These are phyloP conservation scores for Globisporangium polare DNA, from an alignment of 352 stramenopile species.

Conservation along the genomic window DNA sequence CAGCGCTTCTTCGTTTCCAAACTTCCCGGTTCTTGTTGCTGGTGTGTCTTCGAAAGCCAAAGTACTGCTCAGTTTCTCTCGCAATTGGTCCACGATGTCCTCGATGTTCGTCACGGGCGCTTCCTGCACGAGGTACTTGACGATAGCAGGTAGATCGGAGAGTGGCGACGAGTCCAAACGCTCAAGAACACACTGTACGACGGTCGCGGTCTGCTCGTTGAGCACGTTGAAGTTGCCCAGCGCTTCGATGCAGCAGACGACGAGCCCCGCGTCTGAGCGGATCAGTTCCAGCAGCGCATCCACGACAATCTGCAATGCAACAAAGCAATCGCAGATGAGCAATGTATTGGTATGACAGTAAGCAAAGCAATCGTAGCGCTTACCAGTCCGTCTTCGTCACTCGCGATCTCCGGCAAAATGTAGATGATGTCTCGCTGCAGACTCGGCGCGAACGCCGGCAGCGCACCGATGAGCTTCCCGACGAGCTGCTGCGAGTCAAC, in stretches of 20 bases:
- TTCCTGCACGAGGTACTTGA: slow-evolving; percentile 63
- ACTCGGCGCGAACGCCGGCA: slow-evolving; percentile 36
- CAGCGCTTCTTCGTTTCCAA: slow-evolving; percentile 40
- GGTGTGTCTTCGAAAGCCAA: slow-evolving; percentile 21
- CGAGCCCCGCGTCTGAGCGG: slow-evolving; percentile 35
- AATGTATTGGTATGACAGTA: too few relatives aligned
- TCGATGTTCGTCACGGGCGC: slow-evolving; percentile 30
- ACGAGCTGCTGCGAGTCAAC: slow-evolving; percentile 39
- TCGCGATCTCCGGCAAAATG: slow-evolving; percentile 57
- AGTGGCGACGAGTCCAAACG: slow-evolving; percentile 46
- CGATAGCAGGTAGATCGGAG: slow-evolving; percentile 43
- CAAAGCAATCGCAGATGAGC: background rate
- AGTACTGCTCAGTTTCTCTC: slow-evolving; percentile 48
- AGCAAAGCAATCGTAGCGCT: too few relatives aligned
- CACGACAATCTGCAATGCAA: slow-evolving; percentile 29
- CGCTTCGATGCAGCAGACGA: slow-evolving; percentile 56
- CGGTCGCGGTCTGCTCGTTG: slow-evolving; percentile 31
- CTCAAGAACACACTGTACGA: slow-evolving; percentile 42
- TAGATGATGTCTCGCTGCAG: slow-evolving; percentile 67
- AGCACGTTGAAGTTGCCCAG: slow-evolving; percentile 60
- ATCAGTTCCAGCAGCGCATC: slow-evolving; percentile 54
- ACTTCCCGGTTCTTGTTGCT: background rate
- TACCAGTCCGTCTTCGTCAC: slow-evolving; percentile 40
- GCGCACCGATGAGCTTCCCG: slow-evolving; percentile 44
- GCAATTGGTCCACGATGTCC: slow-evolving; percentile 33